A percentile compares a stretch with the other conserved stretches of the same genome.
Evolutionary conservation across 2,329 filamentous ascomycete genomes (phyloP).

Genomic region (Aspergillus tubingensis): DNA sequence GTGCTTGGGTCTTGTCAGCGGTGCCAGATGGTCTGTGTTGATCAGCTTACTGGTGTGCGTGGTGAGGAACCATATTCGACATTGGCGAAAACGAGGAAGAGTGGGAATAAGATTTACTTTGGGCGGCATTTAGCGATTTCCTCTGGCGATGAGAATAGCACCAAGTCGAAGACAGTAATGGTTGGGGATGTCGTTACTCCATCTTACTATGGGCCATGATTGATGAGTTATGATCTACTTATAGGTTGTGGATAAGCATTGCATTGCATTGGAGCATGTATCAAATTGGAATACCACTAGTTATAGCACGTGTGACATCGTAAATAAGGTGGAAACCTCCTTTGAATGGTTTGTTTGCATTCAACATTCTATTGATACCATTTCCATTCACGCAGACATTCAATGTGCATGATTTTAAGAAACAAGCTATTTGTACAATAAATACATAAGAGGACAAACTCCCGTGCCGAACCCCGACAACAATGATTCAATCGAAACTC

Average conservation of each 20-base stretch:
- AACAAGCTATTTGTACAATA: conserved; percentile 26
- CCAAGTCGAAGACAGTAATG: conserved; percentile 33
- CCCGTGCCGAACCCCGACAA: conserved; percentile 19
- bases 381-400: not conserved
- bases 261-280: not conserved
- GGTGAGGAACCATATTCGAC: conserved; percentile 86
- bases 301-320: not conserved
- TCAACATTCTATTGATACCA: conserved; percentile 3
- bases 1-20: conserved; percentile 81
- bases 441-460: conserved; percentile 21
- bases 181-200: conserved; percentile 45
- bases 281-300: not conserved
- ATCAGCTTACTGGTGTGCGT: conserved; percentile 77
- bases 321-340: not conserved
- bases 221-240: conserved; percentile 6
- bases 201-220: conserved; percentile 21
- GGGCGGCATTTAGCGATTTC: conserved; percentile 69
- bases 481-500: conserved; percentile 13
- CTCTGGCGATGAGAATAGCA: conserved; percentile 16
- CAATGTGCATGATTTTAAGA: conserved; percentile 6
- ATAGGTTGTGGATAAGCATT: not conserved
- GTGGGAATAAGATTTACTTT: conserved; percentile 84
- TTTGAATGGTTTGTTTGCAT: not conserved
- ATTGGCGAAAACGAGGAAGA: conserved; percentile 79
- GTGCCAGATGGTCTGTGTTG: conserved; percentile 95